Percentiles rank a stretch among this genome's conserved stretches.
Conservation (phyloP, 352 stramenopile genomes). For the Saprolegnia diclina region DNA sequence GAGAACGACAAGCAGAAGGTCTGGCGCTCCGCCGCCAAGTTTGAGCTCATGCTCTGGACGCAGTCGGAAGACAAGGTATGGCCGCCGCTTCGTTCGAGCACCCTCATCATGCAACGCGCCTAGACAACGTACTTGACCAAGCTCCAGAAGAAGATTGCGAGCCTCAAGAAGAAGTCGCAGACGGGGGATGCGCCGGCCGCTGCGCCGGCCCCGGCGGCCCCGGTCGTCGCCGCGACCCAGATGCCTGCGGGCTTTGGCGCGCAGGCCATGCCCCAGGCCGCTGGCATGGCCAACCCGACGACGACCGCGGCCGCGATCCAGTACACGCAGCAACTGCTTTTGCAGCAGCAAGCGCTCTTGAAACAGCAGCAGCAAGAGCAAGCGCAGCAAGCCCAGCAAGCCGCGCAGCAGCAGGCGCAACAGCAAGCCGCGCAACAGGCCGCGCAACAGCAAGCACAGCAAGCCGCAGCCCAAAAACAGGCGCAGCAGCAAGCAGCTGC, state of each 20-base stretch:
- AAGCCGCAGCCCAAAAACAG: conserved; percentile 29
- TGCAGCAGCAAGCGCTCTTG: conserved; percentile 42
- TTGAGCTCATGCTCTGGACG: conserved; percentile 82
- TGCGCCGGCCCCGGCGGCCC: neutral
- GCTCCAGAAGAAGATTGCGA: conserved; percentile 80
- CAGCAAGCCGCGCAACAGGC: conserved; percentile 29
- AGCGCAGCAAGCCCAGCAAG: conserved; percentile 33
- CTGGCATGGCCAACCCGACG: conserved; percentile 31
- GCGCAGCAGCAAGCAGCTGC: conserved; percentile 4
- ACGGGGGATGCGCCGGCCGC: conserved; percentile 21
- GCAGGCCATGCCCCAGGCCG: neutral
- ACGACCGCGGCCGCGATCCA: conserved; percentile 29
- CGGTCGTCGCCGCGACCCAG: neutral
- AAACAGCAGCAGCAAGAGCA: conserved; percentile 53
- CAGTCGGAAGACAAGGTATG: conserved; percentile 24
- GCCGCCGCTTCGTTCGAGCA: neutral
- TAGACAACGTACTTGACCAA: conserved; percentile 77
- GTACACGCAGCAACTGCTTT: conserved; percentile 30
- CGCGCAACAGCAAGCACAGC: conserved; percentile 31
- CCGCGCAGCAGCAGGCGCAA: conserved; percentile 28
- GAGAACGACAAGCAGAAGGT: conserved; percentile 82
- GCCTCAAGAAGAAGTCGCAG: conserved; percentile 57
- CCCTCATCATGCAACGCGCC: neutral
- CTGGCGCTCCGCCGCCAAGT: conserved; percentile 78
- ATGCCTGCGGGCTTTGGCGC: conserved; percentile 25